phyloP scores from a whole-genome alignment of 495 filamentous ascomycete species.

The Trichocladium antarcticum region DNA sequence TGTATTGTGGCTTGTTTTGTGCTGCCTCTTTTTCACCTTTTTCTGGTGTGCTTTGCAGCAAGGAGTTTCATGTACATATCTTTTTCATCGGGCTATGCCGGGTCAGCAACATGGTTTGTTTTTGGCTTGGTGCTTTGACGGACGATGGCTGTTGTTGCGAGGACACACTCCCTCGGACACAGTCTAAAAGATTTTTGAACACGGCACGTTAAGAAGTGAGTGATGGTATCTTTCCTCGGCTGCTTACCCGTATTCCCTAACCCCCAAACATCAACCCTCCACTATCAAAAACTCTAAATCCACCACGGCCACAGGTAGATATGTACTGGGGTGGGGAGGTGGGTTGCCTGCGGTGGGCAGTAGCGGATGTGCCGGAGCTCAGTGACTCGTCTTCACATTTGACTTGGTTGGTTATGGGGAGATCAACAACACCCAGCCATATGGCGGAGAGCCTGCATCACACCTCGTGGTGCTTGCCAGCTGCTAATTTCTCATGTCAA shows the following conservation, averaged over 20 bases:
- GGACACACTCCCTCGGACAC: too few relatives aligned
- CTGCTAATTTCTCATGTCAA: constrained; percentile 10
- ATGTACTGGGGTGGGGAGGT: too few relatives aligned
- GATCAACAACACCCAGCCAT: constrained; percentile 5
- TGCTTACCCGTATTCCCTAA: too few relatives aligned
- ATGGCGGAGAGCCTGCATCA: constrained; percentile 12
- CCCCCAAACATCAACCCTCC: too few relatives aligned
- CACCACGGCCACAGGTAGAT: constrained; percentile 57
- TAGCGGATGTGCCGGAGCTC: too few relatives aligned
- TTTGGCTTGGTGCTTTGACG: too few relatives aligned
- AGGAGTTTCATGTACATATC: constrained; percentile 1
- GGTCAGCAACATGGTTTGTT: too few relatives aligned
- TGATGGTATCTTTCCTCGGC: too few relatives aligned
- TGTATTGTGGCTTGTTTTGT: not conserved
- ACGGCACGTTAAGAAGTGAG: too few relatives aligned
- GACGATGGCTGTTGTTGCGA: too few relatives aligned
- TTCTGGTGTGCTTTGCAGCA: not conserved
- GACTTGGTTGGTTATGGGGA: constrained; percentile 8
- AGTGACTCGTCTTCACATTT: constrained; percentile 13
- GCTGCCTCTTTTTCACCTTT: not conserved
- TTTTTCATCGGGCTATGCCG: not conserved
- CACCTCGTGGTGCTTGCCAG: constrained; percentile 11
- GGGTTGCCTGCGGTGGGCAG: too few relatives aligned
- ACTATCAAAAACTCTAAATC: constrained; percentile 49
- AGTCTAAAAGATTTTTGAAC: too few relatives aligned